Percentiles rank a stretch among this genome's conserved stretches.
Evolutionary conservation across 2,329 filamentous ascomycete species (phyloP).

Genomic region (Phoma sp.): DNA sequence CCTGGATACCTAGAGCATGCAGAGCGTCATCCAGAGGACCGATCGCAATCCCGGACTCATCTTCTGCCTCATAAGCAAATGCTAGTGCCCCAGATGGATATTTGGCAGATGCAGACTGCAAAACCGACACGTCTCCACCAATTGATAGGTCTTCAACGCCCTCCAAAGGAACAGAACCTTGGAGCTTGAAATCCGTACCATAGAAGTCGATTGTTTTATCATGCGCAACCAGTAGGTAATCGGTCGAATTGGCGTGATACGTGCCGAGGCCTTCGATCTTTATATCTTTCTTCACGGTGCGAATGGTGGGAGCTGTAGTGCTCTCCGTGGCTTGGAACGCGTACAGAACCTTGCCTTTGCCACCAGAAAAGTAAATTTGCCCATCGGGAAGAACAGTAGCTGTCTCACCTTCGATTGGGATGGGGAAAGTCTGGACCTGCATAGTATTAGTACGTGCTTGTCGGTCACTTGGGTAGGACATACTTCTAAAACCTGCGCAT

Average conservation of each 20-base stretch:
- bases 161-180: constrained; percentile 24
- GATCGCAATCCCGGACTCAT: constrained; percentile 30
- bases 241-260: constrained; percentile 24
- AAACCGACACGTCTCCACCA: constrained; percentile 33
- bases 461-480: not conserved
- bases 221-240: constrained; percentile 35
- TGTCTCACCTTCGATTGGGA: constrained; percentile 36
- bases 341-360: constrained; percentile 34
- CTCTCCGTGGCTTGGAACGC: constrained; percentile 38
- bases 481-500: constrained; percentile 36
- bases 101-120: constrained; percentile 21
- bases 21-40: constrained; percentile 29
- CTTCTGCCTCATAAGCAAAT: constrained; percentile 37
- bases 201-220: constrained; percentile 33
- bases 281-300: constrained; percentile 22
- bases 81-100: constrained; percentile 30
- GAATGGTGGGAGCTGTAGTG: constrained; percentile 23
- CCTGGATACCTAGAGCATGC: constrained; percentile 19
- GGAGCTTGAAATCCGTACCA: constrained; percentile 21
- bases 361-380: constrained; percentile 33
- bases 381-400: constrained; percentile 31
- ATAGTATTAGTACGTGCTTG: not conserved
- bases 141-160: constrained; percentile 35
- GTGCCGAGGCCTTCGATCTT: constrained; percentile 30
- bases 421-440: constrained; percentile 38